Evolutionary conservation across 139 green algal genomes (phyloP).

Genomic region (Micromonas commoda): DNA sequence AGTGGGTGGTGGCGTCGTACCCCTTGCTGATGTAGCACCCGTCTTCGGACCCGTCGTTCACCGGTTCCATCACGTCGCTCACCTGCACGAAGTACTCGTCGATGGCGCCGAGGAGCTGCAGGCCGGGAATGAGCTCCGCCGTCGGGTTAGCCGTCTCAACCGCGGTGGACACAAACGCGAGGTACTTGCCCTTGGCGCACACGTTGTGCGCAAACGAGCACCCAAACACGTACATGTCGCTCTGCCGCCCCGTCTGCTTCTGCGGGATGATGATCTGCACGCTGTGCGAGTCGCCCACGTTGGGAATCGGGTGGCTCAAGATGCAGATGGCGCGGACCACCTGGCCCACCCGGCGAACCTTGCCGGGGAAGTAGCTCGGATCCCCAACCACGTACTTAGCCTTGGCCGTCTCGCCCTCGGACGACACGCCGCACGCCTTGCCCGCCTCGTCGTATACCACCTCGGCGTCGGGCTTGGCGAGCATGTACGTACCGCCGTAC

Average conservation of each 20-base stretch:
- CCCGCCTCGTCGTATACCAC: constrained; percentile 64
- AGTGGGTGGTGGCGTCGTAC: constrained; percentile 96
- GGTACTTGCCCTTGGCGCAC: constrained; percentile 77
- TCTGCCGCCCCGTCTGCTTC: constrained; percentile 79
- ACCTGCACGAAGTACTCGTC: constrained; percentile 91
- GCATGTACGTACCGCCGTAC: constrained; percentile 99
- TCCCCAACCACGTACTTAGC: constrained; percentile 91
- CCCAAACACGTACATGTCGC: constrained; percentile 99
- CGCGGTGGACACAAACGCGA: constrained; percentile 95
- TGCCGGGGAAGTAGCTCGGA: constrained; percentile 75
- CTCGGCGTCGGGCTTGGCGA: constrained; percentile 76
- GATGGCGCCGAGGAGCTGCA: constrained; percentile 84
- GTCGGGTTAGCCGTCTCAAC: constrained; percentile 69
- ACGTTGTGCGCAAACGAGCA: constrained; percentile 81
- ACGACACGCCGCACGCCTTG: constrained; percentile 75
- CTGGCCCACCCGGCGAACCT: constrained; percentile 41
- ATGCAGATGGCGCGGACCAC: constrained; percentile 92
- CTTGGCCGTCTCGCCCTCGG: constrained; percentile 71
- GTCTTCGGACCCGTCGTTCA: constrained; percentile 67
- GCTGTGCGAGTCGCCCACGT: constrained; percentile 77
- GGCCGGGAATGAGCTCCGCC: constrained; percentile 50
- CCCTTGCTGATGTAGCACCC: constrained; percentile 81
- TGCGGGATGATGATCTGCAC: constrained; percentile 96
- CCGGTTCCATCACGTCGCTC: constrained; percentile 69
- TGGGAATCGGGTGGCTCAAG: constrained; percentile 88